These are phyloP conservation scores for Spathaspora passalidarum DNA, from an alignment of 805 yeast species.

Conservation along the genomic window DNA sequence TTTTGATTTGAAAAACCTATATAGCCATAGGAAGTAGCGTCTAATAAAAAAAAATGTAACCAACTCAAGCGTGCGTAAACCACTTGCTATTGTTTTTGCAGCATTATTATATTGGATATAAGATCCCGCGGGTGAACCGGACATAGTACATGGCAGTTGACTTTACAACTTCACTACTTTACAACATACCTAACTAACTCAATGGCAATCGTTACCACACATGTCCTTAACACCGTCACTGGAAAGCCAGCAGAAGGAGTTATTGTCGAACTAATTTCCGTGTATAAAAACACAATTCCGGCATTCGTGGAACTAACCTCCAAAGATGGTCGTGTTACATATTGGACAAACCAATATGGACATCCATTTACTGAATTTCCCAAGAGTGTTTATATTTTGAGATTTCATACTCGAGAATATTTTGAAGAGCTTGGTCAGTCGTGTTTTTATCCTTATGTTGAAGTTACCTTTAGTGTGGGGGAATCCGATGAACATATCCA, in stretches of 20 bases:
- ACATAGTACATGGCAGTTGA: too few relatives aligned
- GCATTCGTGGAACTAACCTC: slow-evolving; percentile 74
- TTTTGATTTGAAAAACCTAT: too few relatives aligned
- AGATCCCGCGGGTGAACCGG: too few relatives aligned
- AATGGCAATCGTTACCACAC: slow-evolving; percentile 68
- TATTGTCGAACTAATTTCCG: slow-evolving; percentile 55
- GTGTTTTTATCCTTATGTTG: slow-evolving; percentile 86
- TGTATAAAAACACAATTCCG: slow-evolving; percentile 32
- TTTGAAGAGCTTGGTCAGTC: slow-evolving; percentile 38
- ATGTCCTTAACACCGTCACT: slow-evolving; percentile 75
- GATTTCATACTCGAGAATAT: slow-evolving; percentile 74
- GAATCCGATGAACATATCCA: slow-evolving; percentile 76
- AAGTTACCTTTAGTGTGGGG: slow-evolving; percentile 66
- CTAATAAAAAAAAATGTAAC: too few relatives aligned
- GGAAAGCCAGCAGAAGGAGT: slow-evolving; percentile 84
- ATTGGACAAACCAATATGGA: slow-evolving; percentile 60
- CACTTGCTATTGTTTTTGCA: too few relatives aligned
- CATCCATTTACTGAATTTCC: slow-evolving; percentile 29
- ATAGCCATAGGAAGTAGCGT: too few relatives aligned
- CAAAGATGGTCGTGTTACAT: slow-evolving; percentile 72
- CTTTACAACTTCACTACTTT: too few relatives aligned
- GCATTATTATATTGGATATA: too few relatives aligned
- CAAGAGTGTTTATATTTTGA: slow-evolving; percentile 63
- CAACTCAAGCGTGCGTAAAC: too few relatives aligned
- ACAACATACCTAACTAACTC: slow-evolving; percentile 26